These are phyloP conservation scores for Carex myosuroides DNA, from an alignment of 176 grass and related monocot species.

Conservation along the genomic window DNA sequence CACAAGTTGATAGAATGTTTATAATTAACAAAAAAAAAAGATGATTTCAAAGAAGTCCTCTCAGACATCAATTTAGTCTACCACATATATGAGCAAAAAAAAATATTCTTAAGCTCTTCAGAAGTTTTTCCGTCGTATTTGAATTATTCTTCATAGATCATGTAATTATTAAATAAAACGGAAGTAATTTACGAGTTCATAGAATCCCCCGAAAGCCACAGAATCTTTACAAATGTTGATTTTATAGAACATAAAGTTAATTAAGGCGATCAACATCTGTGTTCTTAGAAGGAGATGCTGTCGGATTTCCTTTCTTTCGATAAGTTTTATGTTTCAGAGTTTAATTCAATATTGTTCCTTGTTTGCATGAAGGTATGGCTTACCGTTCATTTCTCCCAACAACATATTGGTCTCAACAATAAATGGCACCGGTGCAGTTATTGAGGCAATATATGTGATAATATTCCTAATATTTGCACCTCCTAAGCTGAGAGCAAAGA, in stretches of 20 bases:
- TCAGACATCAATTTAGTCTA: neutral
- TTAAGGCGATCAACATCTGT: neutral
- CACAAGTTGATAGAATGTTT: neutral
- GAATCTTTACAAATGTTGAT: neutral
- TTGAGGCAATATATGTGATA: slow-evolving; percentile 82
- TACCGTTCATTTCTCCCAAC: slow-evolving; percentile 88
- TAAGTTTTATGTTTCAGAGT: slow-evolving; percentile 11
- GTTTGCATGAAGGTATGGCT: slow-evolving; percentile 50
- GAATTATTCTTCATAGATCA: neutral
- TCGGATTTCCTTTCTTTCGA: neutral
- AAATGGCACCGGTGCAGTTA: slow-evolving; percentile 66
- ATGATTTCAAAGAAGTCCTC: neutral
- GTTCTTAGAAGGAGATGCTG: neutral
- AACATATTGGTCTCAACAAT: slow-evolving; percentile 89
- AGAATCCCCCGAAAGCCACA: neutral
- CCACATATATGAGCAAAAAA: no score
- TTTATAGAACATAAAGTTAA: neutral
- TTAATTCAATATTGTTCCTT: slow-evolving; percentile 2
- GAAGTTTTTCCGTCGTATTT: neutral
- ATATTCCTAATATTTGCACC: slow-evolving; percentile 82
- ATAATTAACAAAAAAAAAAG: neutral
- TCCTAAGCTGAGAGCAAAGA: slow-evolving; percentile 25
- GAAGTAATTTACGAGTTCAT: neutral
- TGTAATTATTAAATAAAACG: neutral
- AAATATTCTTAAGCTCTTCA: neutral